phyloP scores from a whole-genome alignment of 352 stramenopile genomes.

The Phytophthora agathidicida region DNA sequence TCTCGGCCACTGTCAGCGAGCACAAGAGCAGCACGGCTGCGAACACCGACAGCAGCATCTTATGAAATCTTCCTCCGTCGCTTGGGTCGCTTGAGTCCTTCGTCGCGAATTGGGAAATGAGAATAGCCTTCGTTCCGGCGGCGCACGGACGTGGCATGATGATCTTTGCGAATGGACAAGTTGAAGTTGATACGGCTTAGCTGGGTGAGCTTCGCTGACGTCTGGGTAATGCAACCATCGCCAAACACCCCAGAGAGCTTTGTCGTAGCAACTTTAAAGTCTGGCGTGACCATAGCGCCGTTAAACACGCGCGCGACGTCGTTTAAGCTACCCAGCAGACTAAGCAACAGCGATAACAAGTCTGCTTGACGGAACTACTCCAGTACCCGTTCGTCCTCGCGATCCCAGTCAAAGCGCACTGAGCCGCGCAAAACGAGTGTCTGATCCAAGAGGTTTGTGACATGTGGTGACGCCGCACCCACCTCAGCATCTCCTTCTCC shows the following conservation, averaged over 20 bases:
- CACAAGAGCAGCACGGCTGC: conserved; percentile 6
- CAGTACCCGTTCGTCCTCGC: not conserved
- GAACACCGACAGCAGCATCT: conserved; percentile 16
- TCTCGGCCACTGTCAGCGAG: conserved; percentile 1
- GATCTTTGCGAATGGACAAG: too few species aligned
- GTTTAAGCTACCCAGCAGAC: conserved; percentile 1
- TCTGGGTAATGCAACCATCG: too few species aligned
- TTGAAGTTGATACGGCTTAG: too few species aligned
- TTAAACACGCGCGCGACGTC: not conserved
- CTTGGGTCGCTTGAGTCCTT: conserved; percentile 8
- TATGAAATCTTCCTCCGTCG: too few species aligned
- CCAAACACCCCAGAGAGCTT: too few species aligned
- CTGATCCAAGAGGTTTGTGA: not conserved
- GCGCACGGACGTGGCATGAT: too few species aligned
- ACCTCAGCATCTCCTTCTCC: too few species aligned
- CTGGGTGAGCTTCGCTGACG: too few species aligned
- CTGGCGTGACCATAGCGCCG: not conserved
- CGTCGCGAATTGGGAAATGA: conserved; percentile 18
- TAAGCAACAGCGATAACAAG: not conserved
- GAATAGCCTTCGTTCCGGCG: too few species aligned
- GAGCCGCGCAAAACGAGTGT: not conserved
- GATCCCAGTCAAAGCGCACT: not conserved
- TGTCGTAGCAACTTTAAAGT: too few species aligned
- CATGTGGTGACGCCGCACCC: too few species aligned
- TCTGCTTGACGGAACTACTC: not conserved